Conservation (phyloP, 805 yeast genomes). For the Tetrapisispora pingtungensis region DNA sequence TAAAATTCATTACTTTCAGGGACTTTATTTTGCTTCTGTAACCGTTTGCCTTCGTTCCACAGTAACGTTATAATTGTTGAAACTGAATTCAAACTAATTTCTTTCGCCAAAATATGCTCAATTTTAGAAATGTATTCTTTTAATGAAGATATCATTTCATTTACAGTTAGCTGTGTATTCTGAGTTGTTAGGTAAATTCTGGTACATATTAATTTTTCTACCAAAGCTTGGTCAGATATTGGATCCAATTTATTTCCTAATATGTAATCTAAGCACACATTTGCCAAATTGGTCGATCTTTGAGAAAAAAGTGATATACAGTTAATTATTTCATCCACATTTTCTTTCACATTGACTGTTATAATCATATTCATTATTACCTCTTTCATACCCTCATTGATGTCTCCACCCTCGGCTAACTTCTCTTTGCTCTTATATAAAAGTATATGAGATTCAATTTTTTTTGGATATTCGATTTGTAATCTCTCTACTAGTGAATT, state of each 20-base stretch:
- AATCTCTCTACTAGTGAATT: constrained; percentile 7
- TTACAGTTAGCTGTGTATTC: constrained; percentile 13
- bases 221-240: constrained; percentile 15
- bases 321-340: constrained; percentile 19
- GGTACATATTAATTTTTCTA: constrained; percentile 25
- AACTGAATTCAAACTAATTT: constrained; percentile 23
- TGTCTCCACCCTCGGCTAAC: constrained; percentile 2
- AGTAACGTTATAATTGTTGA: constrained; percentile 30
- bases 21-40: constrained; percentile 18
- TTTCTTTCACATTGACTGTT: constrained; percentile 17
- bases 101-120: constrained; percentile 21
- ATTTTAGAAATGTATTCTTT: constrained; percentile 18
- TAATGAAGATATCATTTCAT: constrained; percentile 17
- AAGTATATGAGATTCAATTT: constrained; percentile 27
- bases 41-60: constrained; percentile 32
- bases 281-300: constrained; percentile 19
- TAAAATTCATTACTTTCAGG: constrained; percentile 21
- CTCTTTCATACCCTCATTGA: constrained; percentile 18
- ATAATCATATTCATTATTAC: constrained; percentile 31
- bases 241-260: constrained; percentile 28
- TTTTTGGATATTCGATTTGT: constrained; percentile 20
- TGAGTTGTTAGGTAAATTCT: constrained; percentile 20
- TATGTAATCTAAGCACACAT: constrained; percentile 29
- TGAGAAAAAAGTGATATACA: constrained; percentile 24
- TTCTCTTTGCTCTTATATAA: constrained; percentile 18